Evolutionary conservation across 371 early-diverging fungal species (phyloP).

Genomic region (Actinomortierella wolfii): DNA sequence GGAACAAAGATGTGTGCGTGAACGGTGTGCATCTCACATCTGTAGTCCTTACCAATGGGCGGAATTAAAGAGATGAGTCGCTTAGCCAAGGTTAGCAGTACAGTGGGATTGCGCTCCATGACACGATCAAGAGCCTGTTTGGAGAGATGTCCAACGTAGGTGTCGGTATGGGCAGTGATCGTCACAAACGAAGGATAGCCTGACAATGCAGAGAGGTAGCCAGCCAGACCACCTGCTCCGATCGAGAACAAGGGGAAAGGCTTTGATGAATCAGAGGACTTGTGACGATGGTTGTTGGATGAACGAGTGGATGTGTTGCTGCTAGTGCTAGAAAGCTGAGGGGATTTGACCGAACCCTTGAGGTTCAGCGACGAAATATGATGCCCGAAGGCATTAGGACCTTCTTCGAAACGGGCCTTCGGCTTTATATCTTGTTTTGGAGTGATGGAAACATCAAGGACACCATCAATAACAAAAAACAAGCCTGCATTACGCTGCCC

Average conservation of each 20-base stretch:
- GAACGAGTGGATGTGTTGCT: constrained; percentile 11
- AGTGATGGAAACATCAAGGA: constrained; percentile 77
- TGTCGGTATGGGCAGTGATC: constrained; percentile 80
- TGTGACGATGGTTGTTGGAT: constrained; percentile 3
- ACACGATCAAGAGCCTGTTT: constrained; percentile 82
- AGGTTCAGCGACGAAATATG: constrained; percentile 32
- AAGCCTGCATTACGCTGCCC: constrained; percentile 88
- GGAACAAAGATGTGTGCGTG: neutral
- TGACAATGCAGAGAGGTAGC: constrained; percentile 90
- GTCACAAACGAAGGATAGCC: constrained; percentile 89
- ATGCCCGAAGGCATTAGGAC: constrained; percentile 33
- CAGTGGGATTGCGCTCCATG: constrained; percentile 81
- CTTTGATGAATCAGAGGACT: constrained; percentile 10
- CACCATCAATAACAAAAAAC: constrained; percentile 91
- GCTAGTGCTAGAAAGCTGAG: neutral
- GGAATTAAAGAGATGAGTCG: constrained; percentile 83
- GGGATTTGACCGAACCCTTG: constrained; percentile 8
- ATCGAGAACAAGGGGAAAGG: constrained; percentile 70
- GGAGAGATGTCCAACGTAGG: constrained; percentile 86
- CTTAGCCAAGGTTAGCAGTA: constrained; percentile 87
- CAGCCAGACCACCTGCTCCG: constrained; percentile 87
- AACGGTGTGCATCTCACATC: neutral
- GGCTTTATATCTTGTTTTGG: constrained; percentile 31
- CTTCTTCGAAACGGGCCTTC: constrained; percentile 12
- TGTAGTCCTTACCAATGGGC: constrained; percentile 66